Evolutionary conservation across 352 stramenopile genomes (phyloP).

Genomic region (Phytophthora cactorum): DNA sequence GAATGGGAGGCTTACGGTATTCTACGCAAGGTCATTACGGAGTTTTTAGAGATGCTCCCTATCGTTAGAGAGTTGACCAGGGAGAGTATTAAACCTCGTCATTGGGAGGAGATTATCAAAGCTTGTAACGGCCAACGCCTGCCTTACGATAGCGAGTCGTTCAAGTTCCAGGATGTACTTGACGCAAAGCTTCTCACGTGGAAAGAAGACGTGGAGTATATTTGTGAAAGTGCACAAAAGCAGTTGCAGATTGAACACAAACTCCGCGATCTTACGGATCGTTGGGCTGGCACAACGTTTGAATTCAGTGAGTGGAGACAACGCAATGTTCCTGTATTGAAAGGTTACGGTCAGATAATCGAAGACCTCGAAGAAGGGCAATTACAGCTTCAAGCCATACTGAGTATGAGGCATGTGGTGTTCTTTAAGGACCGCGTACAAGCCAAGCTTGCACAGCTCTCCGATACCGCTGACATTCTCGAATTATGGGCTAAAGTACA

Average conservation of each 20-base stretch:
- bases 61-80: slow-evolving; percentile 83
- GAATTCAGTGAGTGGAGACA: slow-evolving; percentile 90
- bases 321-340: slow-evolving; percentile 71
- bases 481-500: slow-evolving; percentile 93
- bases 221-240: slow-evolving; percentile 92
- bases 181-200: slow-evolving; percentile 77
- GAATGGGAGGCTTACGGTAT: slow-evolving; percentile 88
- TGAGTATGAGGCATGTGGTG: slow-evolving; percentile 90
- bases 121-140: slow-evolving; percentile 52
- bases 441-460: slow-evolving; percentile 81
- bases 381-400: slow-evolving; percentile 86
- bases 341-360: slow-evolving; percentile 82
- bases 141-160: slow-evolving; percentile 76
- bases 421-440: slow-evolving; percentile 89
- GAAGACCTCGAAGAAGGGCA: slow-evolving; percentile 92
- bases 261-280: slow-evolving; percentile 87
- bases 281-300: slow-evolving; percentile 78
- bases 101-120: slow-evolving; percentile 86
- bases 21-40: slow-evolving; percentile 76
- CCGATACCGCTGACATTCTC: slow-evolving; percentile 88
- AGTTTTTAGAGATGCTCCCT: slow-evolving; percentile 88
- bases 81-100: slow-evolving; percentile 85
- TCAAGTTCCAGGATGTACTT: slow-evolving; percentile 82
- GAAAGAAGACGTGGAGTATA: slow-evolving; percentile 87
- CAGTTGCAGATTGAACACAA: slow-evolving; percentile 91